These are phyloP conservation scores for Trichophaea hybrida DNA, from an alignment of 2,329 filamentous ascomycete genomes.

Conservation along the genomic window DNA sequence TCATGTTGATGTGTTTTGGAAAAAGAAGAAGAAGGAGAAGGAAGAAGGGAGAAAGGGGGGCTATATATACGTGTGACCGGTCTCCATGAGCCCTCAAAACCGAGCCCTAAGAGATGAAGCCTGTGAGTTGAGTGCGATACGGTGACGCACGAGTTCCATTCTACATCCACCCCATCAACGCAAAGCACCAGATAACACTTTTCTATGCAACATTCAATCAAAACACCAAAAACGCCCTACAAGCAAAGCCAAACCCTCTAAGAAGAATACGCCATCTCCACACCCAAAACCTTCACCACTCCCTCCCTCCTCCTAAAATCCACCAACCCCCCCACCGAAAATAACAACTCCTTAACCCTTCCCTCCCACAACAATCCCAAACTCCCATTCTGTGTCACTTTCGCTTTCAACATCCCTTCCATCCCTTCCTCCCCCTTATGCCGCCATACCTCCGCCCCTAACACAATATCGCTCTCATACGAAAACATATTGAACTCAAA, in stretches of 20 bases:
- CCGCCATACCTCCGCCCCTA: slow-evolving; percentile 88
- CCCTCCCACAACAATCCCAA: slow-evolving; percentile 88
- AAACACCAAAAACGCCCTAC: no score
- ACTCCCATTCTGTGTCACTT: slow-evolving; percentile 74
- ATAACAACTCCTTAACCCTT: slow-evolving; percentile 77
- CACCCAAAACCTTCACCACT: slow-evolving; percentile 54
- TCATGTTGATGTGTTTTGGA: no score
- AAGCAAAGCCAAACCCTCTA: not conserved
- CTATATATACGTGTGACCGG: no score
- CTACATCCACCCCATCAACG: no score
- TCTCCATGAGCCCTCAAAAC: no score
- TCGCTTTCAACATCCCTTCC: slow-evolving; percentile 76
- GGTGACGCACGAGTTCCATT: no score
- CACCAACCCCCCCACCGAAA: slow-evolving; percentile 76
- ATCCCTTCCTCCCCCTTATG: slow-evolving; percentile 35
- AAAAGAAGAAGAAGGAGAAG: no score
- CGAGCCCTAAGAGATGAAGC: no score
- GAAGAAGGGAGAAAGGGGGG: no score
- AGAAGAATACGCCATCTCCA: slow-evolving; percentile 65
- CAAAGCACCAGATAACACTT: no score
- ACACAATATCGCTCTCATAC: slow-evolving; percentile 85
- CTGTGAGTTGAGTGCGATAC: no score
- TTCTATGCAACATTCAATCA: no score
- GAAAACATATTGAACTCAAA: slow-evolving; percentile 98
- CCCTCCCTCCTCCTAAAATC: slow-evolving; percentile 57